These are phyloP conservation scores for Neoarthrinium moseri DNA, from an alignment of 2,329 filamentous ascomycete species.

Conservation along the genomic window DNA sequence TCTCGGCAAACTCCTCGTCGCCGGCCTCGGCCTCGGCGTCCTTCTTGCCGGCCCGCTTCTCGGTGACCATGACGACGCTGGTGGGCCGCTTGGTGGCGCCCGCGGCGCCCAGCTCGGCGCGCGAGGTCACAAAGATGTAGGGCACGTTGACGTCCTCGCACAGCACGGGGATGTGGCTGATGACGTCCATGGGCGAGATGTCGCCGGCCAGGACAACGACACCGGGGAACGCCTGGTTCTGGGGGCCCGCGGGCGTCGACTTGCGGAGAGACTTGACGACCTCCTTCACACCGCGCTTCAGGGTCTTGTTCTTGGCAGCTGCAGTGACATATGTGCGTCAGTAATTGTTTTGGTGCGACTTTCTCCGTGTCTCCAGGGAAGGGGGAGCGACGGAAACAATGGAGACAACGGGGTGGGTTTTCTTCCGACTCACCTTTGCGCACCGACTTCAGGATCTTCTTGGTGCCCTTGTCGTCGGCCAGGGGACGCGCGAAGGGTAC, in stretches of 20 bases:
- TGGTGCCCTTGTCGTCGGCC: constrained; percentile 73
- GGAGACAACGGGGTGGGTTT: too few relatives aligned
- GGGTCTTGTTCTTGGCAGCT: constrained; percentile 94
- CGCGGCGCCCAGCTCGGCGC: constrained; percentile 90
- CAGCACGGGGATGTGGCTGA: constrained; percentile 94
- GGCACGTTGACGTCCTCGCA: constrained; percentile 98
- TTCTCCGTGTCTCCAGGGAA: too few relatives aligned
- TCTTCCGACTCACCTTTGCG: constrained; percentile 55
- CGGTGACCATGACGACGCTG: constrained; percentile 87
- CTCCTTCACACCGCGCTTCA: constrained; percentile 98
- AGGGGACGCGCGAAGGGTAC: constrained; percentile 84
- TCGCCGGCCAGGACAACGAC: constrained; percentile 93
- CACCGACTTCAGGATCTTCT: constrained; percentile 59
- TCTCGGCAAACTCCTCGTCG: constrained; percentile 60
- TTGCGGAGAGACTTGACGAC: constrained; percentile 98
- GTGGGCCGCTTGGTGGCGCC: constrained; percentile 95
- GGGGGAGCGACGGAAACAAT: too few relatives aligned
- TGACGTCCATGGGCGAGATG: constrained; percentile 98
- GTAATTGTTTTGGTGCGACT: too few relatives aligned
- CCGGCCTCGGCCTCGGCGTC: constrained; percentile 43
- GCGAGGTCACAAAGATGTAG: constrained; percentile 90
- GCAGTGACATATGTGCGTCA: constrained; percentile 19
- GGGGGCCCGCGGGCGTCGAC: constrained; percentile 68
- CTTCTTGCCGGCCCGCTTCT: constrained; percentile 41
- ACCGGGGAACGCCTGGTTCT: constrained; percentile 62